These are phyloP conservation scores for Suillus lakei DNA, from an alignment of 768 basidiomycete species.

Conservation along the genomic window DNA sequence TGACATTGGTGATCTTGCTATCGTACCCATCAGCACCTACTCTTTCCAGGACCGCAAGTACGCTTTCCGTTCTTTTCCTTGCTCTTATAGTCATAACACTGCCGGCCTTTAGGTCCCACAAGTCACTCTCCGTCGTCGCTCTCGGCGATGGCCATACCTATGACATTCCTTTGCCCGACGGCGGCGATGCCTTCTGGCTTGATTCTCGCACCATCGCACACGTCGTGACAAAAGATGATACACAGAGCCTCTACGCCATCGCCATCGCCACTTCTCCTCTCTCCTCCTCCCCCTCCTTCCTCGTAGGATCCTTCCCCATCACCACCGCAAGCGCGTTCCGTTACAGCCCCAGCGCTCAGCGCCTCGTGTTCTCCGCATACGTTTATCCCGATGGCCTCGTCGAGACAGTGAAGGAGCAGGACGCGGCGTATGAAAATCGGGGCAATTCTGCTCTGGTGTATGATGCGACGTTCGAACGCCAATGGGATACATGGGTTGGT, in stretches of 20 bases:
- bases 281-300: conserved; percentile 42
- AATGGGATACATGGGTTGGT: conserved; percentile 81
- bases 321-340: conserved; percentile 73
- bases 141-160: conserved; percentile 57
- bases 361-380: conserved; percentile 84
- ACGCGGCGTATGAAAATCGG: conserved; percentile 71
- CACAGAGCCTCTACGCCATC: conserved; percentile 62
- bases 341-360: conserved; percentile 55
- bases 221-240: conserved; percentile 56
- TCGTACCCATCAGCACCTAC: conserved; percentile 70
- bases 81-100: not conserved
- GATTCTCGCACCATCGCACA: conserved; percentile 71
- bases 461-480: conserved; percentile 70
- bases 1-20: conserved; percentile 65
- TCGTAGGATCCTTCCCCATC: conserved; percentile 72
- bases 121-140: conserved; percentile 65
- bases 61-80: conserved; percentile 27
- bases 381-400: conserved; percentile 81
- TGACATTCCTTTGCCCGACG: conserved; percentile 64
- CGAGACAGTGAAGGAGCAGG: conserved; percentile 67
- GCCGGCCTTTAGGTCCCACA: conserved; percentile 60
- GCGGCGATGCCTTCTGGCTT: conserved; percentile 83
- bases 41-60: conserved; percentile 78
- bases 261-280: conserved; percentile 48
- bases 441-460: conserved; percentile 77